These are phyloP conservation scores for Apiospora phragmitis DNA, from an alignment of 2,329 filamentous ascomycete species.

Conservation along the genomic window DNA sequence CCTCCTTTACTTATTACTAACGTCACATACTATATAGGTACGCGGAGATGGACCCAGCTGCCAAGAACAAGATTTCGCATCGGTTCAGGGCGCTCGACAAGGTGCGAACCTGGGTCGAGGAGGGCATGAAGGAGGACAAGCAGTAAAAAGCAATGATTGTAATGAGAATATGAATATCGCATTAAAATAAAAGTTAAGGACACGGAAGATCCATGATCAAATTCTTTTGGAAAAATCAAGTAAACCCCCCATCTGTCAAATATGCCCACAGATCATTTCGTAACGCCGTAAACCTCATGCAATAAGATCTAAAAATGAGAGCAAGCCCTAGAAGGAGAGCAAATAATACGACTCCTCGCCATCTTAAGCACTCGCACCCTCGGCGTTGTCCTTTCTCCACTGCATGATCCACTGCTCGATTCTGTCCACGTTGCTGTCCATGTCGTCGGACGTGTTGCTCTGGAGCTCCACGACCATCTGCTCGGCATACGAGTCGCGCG, in stretches of 20 bases:
- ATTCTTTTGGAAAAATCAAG: background rate
- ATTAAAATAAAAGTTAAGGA: conserved; percentile 12
- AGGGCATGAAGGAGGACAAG: conserved; percentile 24
- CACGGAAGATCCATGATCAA: background rate
- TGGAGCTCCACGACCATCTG: conserved; percentile 86
- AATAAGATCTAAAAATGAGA: background rate
- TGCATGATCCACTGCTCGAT: conserved; percentile 79
- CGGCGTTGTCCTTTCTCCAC: conserved; percentile 72
- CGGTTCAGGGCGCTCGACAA: conserved; percentile 84
- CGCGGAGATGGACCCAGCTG: conserved; percentile 87
- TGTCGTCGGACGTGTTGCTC: conserved; percentile 80
- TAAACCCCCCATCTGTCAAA: conserved; percentile 24
- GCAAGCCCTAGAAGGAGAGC: background rate
- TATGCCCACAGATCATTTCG: background rate
- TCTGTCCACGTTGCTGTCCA: conserved; percentile 85
- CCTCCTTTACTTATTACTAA: background rate
- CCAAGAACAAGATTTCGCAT: conserved; percentile 93
- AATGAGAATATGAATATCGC: background rate
- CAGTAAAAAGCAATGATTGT: background rate
- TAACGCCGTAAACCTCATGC: background rate
- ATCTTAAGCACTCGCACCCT: background rate
- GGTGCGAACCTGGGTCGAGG: conserved; percentile 77
- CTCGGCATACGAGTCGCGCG: conserved; percentile 80
- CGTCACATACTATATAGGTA: conserved; percentile 50
- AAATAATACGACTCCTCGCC: background rate